Base-by-base conservation (phyloP, 305 asterid species). In the Fraxinus xanthoxyloides region DNA sequence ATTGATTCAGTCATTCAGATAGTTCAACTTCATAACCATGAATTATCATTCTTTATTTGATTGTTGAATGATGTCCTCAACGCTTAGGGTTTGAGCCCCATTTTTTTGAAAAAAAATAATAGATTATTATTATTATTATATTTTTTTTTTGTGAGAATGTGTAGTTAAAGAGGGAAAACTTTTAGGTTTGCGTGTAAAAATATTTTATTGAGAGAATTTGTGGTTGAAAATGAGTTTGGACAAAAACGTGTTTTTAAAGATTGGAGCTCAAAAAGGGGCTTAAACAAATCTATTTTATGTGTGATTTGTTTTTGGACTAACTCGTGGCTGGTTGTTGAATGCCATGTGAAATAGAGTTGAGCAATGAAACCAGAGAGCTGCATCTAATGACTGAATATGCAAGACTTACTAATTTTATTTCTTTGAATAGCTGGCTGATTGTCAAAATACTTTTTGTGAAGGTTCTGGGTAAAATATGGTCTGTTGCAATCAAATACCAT, bases 381-480 rank as follows among this genome's bases (percentile, higher is more conserved):
- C 67, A 67, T 77, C 74, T 82, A 12, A 65, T 34, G 77, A 69
- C 30, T 36, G 67, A 75, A 31, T 76, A 5, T 48, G 24, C 8
- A 51, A 67, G 67, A 69, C 70, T 67, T 77, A 30, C 72, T 73
- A 40, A 19, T 36, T 65, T 75, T 70, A 13, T 51, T 84, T 83
- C 79, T 13, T 79, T 80, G 43, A 61, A 51, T 79, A 75, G 76
- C 70, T 82, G 59, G 70, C 72, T 83, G 73, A 85, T 88, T 31
- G 36, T 75, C 32, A 12, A 75, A 54, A 61, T 88, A 65, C 75
- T 32, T 86, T 31, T 89, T 75, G 21, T 88, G 86, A 81, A 95
- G 99, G 96, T 95, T 77, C 92, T 96, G 82, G 92, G 97, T 76
- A 94, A 92, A 90, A 93, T 96, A 86, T 90, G 95, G 97, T 87